phyloP scores from a whole-genome alignment of 1,284 basidiomycete genomes.

The Cryptococcus sp. region DNA sequence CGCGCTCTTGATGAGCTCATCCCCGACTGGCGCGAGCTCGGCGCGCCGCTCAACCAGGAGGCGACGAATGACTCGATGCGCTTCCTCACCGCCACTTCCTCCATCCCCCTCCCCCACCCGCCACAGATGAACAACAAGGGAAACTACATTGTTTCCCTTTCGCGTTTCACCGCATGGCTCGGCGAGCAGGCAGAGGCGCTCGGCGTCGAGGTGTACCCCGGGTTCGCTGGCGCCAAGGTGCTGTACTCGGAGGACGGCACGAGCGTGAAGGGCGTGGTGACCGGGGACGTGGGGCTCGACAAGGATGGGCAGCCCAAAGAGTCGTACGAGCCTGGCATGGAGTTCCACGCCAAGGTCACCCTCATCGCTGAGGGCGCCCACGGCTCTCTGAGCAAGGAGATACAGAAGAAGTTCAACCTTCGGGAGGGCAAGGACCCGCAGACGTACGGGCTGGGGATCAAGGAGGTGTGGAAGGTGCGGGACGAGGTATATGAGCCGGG shows the following conservation, averaged over 20 bases:
- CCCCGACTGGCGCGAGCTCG: conserved; percentile 72
- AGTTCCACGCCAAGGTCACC: conserved; percentile 89
- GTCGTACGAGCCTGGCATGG: conserved; percentile 94
- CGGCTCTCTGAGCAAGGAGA: conserved; percentile 81
- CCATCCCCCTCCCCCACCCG: conserved; percentile 88
- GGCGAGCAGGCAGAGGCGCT: conserved; percentile 76
- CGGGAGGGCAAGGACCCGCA: conserved; percentile 79
- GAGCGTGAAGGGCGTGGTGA: conserved; percentile 76
- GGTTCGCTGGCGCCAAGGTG: conserved; percentile 85
- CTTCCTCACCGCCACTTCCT: conserved; percentile 68
- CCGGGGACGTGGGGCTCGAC: conserved; percentile 93
- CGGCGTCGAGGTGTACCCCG: conserved; percentile 95
- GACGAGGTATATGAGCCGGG: conserved; percentile 74
- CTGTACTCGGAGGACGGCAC: conserved; percentile 68
- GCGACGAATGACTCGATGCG: conserved; percentile 83
- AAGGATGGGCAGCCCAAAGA: conserved; percentile 75
- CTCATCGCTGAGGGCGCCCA: conserved; percentile 96
- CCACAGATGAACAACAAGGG: conserved; percentile 95
- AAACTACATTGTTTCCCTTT: conserved; percentile 91
- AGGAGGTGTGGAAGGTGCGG: conserved; percentile 95
- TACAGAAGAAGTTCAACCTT: conserved; percentile 73
- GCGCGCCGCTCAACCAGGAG: conserved; percentile 66
- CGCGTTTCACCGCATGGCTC: conserved; percentile 85
- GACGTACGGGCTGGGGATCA: conserved; percentile 94
- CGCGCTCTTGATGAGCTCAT: conserved; percentile 87